These are phyloP conservation scores for Paraphoma sp. DNA, from an alignment of 2,329 filamentous ascomycete species.

Conservation along the genomic window DNA sequence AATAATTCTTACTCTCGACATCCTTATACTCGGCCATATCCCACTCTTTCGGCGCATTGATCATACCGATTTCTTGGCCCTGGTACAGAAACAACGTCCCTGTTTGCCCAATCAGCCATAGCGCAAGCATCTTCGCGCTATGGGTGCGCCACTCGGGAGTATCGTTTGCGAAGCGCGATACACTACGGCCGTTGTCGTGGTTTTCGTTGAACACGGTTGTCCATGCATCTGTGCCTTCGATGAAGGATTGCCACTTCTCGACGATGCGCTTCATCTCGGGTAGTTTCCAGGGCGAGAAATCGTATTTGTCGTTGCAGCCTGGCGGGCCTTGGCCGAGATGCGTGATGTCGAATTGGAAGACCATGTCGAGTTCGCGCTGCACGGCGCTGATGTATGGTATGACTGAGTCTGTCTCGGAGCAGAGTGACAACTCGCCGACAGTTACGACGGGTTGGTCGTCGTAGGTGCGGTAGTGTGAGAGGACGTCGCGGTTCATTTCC, in stretches of 20 bases:
- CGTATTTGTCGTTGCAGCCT: slow-evolving; percentile 40
- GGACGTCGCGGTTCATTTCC: slow-evolving; percentile 59
- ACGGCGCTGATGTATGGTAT: slow-evolving; percentile 51
- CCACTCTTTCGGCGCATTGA: slow-evolving; percentile 60
- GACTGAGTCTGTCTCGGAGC: slow-evolving; percentile 51
- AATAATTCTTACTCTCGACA: slow-evolving; percentile 59
- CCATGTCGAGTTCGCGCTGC: slow-evolving; percentile 55
- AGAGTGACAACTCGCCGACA: slow-evolving; percentile 65
- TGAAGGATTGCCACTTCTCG: slow-evolving; percentile 55
- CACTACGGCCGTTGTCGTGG: slow-evolving; percentile 65
- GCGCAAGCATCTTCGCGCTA: slow-evolving; percentile 62
- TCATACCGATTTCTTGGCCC: slow-evolving; percentile 68
- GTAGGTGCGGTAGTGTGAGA: slow-evolving; percentile 62
- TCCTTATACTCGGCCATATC: slow-evolving; percentile 68
- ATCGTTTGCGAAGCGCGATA: slow-evolving; percentile 61
- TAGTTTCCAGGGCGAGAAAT: slow-evolving; percentile 47
- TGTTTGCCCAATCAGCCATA: slow-evolving; percentile 56
- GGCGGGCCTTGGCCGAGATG: slow-evolving; percentile 44
- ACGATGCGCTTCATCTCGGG: slow-evolving; percentile 52
- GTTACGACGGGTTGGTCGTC: slow-evolving; percentile 52
- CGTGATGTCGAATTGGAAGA: slow-evolving; percentile 56
- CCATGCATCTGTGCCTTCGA: slow-evolving; percentile 58
- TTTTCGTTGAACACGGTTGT: slow-evolving; percentile 69
- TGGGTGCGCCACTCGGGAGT: slow-evolving; percentile 52
- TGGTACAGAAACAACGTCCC: slow-evolving; percentile 68